Evolutionary conservation across 2,329 filamentous ascomycete species (phyloP).

Genomic region (Pseudomassariella vexata): DNA sequence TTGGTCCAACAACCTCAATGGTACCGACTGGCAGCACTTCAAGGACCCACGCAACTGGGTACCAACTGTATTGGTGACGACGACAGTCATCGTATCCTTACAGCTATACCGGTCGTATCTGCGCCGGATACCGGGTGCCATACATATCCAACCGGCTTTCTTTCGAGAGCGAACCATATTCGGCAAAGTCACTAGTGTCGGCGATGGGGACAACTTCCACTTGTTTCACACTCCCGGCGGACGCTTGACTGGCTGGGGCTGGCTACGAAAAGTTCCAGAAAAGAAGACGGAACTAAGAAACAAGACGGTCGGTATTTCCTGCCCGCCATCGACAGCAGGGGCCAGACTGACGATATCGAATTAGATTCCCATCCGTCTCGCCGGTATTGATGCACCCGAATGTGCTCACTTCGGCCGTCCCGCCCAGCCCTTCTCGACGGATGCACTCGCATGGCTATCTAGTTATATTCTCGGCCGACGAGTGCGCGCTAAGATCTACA

Average conservation of each 20-base stretch:
- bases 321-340: background rate
- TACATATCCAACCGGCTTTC: slow-evolving; percentile 67
- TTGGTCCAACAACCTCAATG: slow-evolving; percentile 37
- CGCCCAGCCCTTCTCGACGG: slow-evolving; percentile 75
- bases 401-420: slow-evolving; percentile 85
- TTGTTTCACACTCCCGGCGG: slow-evolving; percentile 95
- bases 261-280: slow-evolving; percentile 70
- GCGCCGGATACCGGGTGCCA: slow-evolving; percentile 74
- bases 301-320: slow-evolving; percentile 60
- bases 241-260: slow-evolving; percentile 82
- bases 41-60: slow-evolving; percentile 48
- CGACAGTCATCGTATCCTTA: slow-evolving; percentile 46
- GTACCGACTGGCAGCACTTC: slow-evolving; percentile 48
- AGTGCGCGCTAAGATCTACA: slow-evolving; percentile 78
- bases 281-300: slow-evolving; percentile 65
- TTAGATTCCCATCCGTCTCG: slow-evolving; percentile 82
- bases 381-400: slow-evolving; percentile 91
- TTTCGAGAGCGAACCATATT: slow-evolving; percentile 74
- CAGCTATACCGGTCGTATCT: slow-evolving; percentile 70
- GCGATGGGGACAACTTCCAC: slow-evolving; percentile 94
- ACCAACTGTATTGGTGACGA: slow-evolving; percentile 47
- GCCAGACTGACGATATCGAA: background rate
- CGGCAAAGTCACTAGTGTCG: slow-evolving; percentile 85
- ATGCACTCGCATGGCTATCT: slow-evolving; percentile 78
- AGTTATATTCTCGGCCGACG: slow-evolving; percentile 64